Evolutionary conservation across 768 basidiomycete species (phyloP), one percentile per base, ranked within the genome.

Genomic region (Tricholoma flavovirens): DNA sequence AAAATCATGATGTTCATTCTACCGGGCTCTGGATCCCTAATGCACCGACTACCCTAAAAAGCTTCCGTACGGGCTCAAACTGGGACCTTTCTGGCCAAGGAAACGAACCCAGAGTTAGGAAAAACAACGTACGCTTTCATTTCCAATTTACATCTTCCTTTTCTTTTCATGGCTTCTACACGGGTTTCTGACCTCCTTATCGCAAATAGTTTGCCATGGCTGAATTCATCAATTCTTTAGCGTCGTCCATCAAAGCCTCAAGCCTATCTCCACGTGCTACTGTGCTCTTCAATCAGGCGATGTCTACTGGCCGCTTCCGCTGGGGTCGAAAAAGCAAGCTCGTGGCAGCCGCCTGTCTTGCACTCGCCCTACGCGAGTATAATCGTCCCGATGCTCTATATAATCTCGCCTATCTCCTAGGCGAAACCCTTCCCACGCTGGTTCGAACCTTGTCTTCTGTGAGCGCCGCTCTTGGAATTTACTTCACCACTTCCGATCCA

Each of bases 321-420:
- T 93, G 90, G 90, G 90, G 91, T 35, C 77, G 82, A 51, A 84
- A 78, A 59, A 84, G 90, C 19, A 89, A 81, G 67, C 72, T 82
- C 43, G 76, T 82, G 11, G 86, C 87, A 0, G 91, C 83, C 11
- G 87, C 85, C 2, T 81, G 84, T 46, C 72, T 91, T 24, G 78
- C 83, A 22, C 77, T 91, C 54, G 83, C 88, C 5, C 73, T 91
- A 42, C 84, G 90, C 50, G 86, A 91, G 72, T 76, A 79, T 56
- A 82, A 76, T 62, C 84, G 81, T 55, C 82, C 86, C 26, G 86
- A 88, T 65, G 80, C 81, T 11, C 73, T 91, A 48, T 76, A 75
- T 52, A 83, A 89, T 59, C 82, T 93, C 58, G 84, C 90, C 4
- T 82, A 79, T 60, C 70, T 88, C 22, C 74, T 90, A 29, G 77